A percentile compares a stretch with the other conserved stretches of the same genome.
phyloP scores from a whole-genome alignment of 2,329 filamentous ascomycete species.

The Dendryphion nanum region DNA sequence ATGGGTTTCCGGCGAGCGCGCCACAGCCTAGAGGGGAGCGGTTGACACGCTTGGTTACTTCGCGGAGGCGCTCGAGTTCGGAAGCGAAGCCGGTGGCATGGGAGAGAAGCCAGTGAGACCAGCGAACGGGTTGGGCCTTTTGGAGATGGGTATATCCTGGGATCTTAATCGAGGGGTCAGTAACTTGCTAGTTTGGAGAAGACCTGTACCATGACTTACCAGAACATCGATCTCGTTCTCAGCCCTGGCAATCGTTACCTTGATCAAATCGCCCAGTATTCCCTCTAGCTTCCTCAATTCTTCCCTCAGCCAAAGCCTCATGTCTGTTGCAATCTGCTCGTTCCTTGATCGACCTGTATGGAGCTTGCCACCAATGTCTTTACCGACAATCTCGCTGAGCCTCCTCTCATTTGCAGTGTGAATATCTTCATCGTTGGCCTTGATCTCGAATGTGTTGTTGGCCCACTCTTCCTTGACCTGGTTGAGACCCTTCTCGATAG shows the following conservation, averaged over 20 bases:
- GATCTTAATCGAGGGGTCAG: constrained; percentile 50
- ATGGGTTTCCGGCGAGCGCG: constrained; percentile 78
- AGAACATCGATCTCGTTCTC: constrained; percentile 72
- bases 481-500: constrained; percentile 70
- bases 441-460: constrained; percentile 46
- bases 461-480: constrained; percentile 55
- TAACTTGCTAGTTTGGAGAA: too few species aligned
- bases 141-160: constrained; percentile 88
- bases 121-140: constrained; percentile 76
- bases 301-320: constrained; percentile 84
- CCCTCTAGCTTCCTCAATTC: constrained; percentile 68
- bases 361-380: constrained; percentile 80
- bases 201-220: constrained; percentile 11
- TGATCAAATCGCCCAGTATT: constrained; percentile 67
- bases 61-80: constrained; percentile 74
- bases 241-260: constrained; percentile 66
- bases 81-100: constrained; percentile 69
- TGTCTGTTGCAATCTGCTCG: constrained; percentile 86
- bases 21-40: constrained; percentile 68
- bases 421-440: constrained; percentile 53
- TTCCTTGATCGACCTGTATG: constrained; percentile 86
- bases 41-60: constrained; percentile 74
- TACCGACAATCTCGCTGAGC: constrained; percentile 79
- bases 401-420: constrained; percentile 56
- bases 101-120: constrained; percentile 78